These are phyloP conservation scores for Pisolithus albus DNA, from an alignment of 768 basidiomycete species.

Conservation along the genomic window DNA sequence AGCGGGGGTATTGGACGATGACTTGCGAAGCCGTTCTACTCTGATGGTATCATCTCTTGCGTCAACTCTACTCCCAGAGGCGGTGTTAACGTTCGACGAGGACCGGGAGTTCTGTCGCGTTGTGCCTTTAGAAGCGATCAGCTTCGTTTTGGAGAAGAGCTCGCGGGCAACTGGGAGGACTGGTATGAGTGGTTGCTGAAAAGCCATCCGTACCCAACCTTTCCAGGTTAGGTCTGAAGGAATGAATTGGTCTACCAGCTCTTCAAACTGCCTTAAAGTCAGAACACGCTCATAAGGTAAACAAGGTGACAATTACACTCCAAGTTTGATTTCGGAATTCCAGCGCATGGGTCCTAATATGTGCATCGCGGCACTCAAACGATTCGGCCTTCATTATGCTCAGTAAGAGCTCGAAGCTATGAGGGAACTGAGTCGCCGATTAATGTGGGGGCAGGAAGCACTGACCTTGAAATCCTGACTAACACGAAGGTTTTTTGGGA, in stretches of 20 bases:
- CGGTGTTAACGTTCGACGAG: constrained; percentile 14
- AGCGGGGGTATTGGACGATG: constrained; percentile 15
- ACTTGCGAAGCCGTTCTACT: constrained; percentile 10
- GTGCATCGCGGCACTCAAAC: constrained; percentile 74
- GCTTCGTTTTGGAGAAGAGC: constrained; percentile 70
- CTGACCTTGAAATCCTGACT: constrained; percentile 66
- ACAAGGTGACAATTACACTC: constrained; percentile 49
- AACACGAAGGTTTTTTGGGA: constrained; percentile 78
- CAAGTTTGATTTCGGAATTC: constrained; percentile 78
- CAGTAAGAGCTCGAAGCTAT: constrained; percentile 62
- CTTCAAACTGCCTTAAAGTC: constrained; percentile 53
- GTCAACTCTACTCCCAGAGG: constrained; percentile 15
- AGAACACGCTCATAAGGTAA: constrained; percentile 5
- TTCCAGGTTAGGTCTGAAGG: constrained; percentile 73
- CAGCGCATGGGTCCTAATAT: constrained; percentile 72
- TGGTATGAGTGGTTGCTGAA: constrained; percentile 71
- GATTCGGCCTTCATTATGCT: constrained; percentile 81
- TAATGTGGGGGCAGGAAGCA: constrained; percentile 1
- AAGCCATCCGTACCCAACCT: constrained; percentile 79
- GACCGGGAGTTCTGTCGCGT: constrained; percentile 23
- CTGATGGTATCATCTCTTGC: constrained; percentile 9
- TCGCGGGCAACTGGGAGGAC: constrained; percentile 76
- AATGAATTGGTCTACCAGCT: constrained; percentile 71
- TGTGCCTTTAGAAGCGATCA: constrained; percentile 40
- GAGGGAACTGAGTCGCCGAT: constrained; percentile 13